Base-by-base conservation (phyloP, 2,329 filamentous ascomycete species). In the Ophiostoma sp. region DNA sequence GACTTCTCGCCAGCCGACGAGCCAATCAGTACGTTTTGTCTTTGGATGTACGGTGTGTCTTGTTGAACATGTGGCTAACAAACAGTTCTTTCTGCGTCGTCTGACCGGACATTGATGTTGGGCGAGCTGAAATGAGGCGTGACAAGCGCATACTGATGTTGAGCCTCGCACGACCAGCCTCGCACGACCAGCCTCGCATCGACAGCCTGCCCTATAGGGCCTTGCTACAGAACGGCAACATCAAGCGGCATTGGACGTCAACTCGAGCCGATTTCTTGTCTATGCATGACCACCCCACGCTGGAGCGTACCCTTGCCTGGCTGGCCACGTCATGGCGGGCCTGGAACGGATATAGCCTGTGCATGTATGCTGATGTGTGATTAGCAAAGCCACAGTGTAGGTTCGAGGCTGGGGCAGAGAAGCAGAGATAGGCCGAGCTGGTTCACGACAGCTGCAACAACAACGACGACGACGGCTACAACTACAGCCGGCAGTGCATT, bases 1-100 rank as follows among this genome's bases (percentile, higher is more conserved):
- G 90, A 96, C 73, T 96, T 99, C 76, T 89, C 92, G 65, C 93
- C 94, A 4, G 85, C 86, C 52, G 87, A 89, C 70, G 93, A 97
- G 74, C 92, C 93, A 27, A 90, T 97, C 71, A 85, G 93, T 97
- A 84, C 88, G 92, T 87, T 27, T 9, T 14, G 8, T 64, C 18
- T 42, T 27, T 40, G 45, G 11, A 1, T 64, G 16, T 36, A 18
- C 66, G 7, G 16, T 12, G 58, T 27, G 38, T 27, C 6, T 1
- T 1, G 7, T 6, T 8, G 5, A 4, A 27, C 3, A 27, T 12
- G 14, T 52, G 73, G 67, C 79, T 83, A 74, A 84, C 75, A 47
- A 49, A 52, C 73, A 96, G 92, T 97, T 77, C 84, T 96, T 60
- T 95, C 93, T 68, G 92, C 89, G 41, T 96, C 92, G 8, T 95